Percentiles rank a stretch among this genome's conserved stretches.
phyloP scores from a whole-genome alignment of 1,284 basidiomycete genomes.

The Sanghuangporus baumii region DNA sequence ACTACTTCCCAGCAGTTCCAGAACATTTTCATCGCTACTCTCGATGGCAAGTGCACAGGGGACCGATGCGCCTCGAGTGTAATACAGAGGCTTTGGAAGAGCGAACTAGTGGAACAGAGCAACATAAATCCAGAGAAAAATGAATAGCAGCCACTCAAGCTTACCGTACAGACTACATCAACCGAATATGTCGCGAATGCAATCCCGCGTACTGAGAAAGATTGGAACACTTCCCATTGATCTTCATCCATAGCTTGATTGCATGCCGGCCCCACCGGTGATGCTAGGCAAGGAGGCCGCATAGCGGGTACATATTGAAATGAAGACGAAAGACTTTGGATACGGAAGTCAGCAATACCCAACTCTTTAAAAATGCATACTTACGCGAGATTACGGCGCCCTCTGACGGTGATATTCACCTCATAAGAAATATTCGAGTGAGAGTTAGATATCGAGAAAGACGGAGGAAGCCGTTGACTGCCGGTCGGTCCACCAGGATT shows the following conservation, averaged over 20 bases:
- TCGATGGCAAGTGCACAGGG: constrained; percentile 6
- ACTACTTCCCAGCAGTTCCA: constrained; percentile 4
- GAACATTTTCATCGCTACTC: constrained; percentile 1
- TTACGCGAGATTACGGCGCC: neutral
- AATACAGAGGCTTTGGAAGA: constrained; percentile 8
- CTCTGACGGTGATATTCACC: constrained; percentile 3
- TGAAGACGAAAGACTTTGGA: neutral
- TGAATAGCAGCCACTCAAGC: neutral
- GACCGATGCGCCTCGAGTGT: constrained; percentile 10
- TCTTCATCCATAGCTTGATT: constrained; percentile 3
- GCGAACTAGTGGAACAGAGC: constrained; percentile 5
- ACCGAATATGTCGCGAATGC: constrained; percentile 3
- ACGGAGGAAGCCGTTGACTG: constrained; percentile 4
- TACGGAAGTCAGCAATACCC: neutral
- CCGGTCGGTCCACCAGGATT: neutral
- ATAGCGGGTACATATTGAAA: constrained; percentile 4
- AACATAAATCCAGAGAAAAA: neutral
- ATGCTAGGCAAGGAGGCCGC: neutral
- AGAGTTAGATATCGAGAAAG: neutral
- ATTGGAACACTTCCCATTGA: constrained; percentile 4
- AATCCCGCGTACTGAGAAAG: constrained; percentile 5
- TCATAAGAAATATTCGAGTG: constrained; percentile 5
- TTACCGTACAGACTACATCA: constrained; percentile 7
- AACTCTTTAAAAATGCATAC: neutral
- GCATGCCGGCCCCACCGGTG: neutral